Evolutionary conservation across 2,329 filamentous ascomycete species (phyloP).

Genomic region (Talaromyces albobiverticillius): DNA sequence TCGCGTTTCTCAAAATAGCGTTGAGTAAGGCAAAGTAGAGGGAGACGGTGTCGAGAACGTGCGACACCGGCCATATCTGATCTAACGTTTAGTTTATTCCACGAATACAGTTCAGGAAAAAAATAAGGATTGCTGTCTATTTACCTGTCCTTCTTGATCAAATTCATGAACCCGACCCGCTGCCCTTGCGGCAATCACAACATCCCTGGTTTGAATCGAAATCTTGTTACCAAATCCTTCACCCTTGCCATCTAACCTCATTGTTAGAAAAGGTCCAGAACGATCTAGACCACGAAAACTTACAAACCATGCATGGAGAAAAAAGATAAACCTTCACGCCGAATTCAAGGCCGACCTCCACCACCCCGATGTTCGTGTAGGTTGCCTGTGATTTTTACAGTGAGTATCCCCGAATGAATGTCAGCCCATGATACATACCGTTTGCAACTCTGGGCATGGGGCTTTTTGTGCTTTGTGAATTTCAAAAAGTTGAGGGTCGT

Average conservation of each 20-base stretch:
- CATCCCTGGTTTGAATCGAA: constrained; percentile 51
- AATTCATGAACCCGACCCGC: constrained; percentile 42
- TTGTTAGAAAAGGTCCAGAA: too few species aligned
- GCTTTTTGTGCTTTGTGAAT: too few species aligned
- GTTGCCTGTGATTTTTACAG: too few species aligned
- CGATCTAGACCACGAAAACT: too few species aligned
- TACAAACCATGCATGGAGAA: too few species aligned
- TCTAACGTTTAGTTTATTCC: background rate
- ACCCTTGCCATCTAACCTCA: constrained; percentile 49
- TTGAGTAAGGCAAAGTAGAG: constrained; percentile 48
- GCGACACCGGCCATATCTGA: constrained; percentile 54
- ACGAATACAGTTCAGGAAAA: background rate
- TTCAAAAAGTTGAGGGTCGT: constrained; percentile 42
- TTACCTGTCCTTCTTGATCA: constrained; percentile 28
- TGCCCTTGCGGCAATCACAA: constrained; percentile 46
- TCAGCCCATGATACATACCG: too few species aligned
- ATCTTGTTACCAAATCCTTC: constrained; percentile 51
- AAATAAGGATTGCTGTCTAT: background rate
- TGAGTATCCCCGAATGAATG: too few species aligned
- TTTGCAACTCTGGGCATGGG: too few species aligned
- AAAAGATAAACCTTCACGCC: too few species aligned
- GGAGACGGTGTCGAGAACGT: constrained; percentile 47
- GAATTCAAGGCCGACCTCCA: too few species aligned
- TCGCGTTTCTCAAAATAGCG: constrained; percentile 40
- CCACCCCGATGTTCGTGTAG: too few species aligned